These are phyloP conservation scores for Globisporangium sylvaticum DNA, from an alignment of 352 stramenopile species.

Conservation along the genomic window DNA sequence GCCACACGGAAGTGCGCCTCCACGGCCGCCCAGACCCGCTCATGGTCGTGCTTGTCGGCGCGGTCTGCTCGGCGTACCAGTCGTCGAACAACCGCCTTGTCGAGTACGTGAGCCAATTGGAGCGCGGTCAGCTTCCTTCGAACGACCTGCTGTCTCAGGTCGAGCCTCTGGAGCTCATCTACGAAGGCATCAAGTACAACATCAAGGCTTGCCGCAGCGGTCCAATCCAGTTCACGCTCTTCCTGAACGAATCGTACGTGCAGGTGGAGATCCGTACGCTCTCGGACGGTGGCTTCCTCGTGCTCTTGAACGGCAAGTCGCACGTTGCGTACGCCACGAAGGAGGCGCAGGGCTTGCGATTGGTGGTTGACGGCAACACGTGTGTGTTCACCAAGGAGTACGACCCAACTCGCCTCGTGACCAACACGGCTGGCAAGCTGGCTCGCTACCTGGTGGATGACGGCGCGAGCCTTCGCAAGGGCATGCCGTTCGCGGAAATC, in stretches of 20 bases:
- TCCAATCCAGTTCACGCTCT: slow-evolving; percentile 90
- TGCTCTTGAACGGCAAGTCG: slow-evolving; percentile 95
- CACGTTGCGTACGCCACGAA: slow-evolving; percentile 97
- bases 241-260: slow-evolving; percentile 84
- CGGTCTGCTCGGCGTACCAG: slow-evolving; percentile 82
- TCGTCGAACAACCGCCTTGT: slow-evolving; percentile 64
- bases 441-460: slow-evolving; percentile 98
- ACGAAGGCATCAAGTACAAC: slow-evolving; percentile 99
- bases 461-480: slow-evolving; percentile 84
- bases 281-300: slow-evolving; percentile 97
- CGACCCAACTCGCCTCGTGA: slow-evolving; percentile 96
- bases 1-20: slow-evolving; percentile 88
- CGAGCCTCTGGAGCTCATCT: slow-evolving; percentile 96
- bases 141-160: slow-evolving; percentile 81
- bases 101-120: slow-evolving; percentile 81
- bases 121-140: slow-evolving; percentile 91
- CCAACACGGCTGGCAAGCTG: slow-evolving; percentile 98
- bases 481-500: slow-evolving; percentile 86
- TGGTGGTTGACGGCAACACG: slow-evolving; percentile 94
- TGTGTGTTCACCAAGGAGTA: slow-evolving; percentile 99
- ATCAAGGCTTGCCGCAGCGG: slow-evolving; percentile 90
- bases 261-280: slow-evolving; percentile 95
- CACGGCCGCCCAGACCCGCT: slow-evolving; percentile 81
- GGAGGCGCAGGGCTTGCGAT: slow-evolving; percentile 83
- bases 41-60: slow-evolving; percentile 87